These are phyloP conservation scores for Acmispon strigosus DNA, from an alignment of 306 rosid species.

Conservation along the genomic window DNA sequence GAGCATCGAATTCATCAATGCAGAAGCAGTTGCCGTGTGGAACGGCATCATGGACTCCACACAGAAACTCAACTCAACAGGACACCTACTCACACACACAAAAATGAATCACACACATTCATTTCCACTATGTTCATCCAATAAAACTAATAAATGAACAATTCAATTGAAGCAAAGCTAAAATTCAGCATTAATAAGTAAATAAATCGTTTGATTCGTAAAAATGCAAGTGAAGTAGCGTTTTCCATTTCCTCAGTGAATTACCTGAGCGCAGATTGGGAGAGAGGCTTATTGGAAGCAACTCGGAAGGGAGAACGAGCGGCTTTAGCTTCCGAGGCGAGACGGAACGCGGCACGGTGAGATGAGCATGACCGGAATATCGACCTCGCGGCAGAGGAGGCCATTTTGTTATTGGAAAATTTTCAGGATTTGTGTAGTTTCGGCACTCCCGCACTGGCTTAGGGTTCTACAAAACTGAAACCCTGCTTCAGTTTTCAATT, in stretches of 20 bases:
- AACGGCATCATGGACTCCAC: slow-evolving; percentile 82
- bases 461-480: slow-evolving; percentile 20
- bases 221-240: not conserved
- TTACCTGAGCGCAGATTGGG: slow-evolving; percentile 52
- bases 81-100: slow-evolving; percentile 38
- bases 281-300: slow-evolving; percentile 38
- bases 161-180: not conserved
- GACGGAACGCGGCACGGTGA: slow-evolving; percentile 36
- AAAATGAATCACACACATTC: no score
- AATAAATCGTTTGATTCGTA: not conserved
- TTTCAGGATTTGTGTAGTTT: not conserved
- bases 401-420: slow-evolving; percentile 42
- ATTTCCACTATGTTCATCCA: no score
- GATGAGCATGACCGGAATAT: slow-evolving; percentile 57
- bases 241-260: not conserved
- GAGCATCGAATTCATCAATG: slow-evolving; percentile 83
- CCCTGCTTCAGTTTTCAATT: not conserved
- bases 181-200: not conserved
- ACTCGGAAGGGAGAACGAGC: slow-evolving; percentile 51
- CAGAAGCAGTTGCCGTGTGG: slow-evolving; percentile 80
- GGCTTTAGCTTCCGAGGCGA: slow-evolving; percentile 51
- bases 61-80: slow-evolving; percentile 65
- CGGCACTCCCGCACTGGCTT: not conserved
- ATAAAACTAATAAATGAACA: no score
- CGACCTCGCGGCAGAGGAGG: slow-evolving; percentile 56